A percentile compares a stretch with the other conserved stretches of the same genome.
phyloP scores from a whole-genome alignment of 768 basidiomycete species.

The Hygrophorus pudorinus region DNA sequence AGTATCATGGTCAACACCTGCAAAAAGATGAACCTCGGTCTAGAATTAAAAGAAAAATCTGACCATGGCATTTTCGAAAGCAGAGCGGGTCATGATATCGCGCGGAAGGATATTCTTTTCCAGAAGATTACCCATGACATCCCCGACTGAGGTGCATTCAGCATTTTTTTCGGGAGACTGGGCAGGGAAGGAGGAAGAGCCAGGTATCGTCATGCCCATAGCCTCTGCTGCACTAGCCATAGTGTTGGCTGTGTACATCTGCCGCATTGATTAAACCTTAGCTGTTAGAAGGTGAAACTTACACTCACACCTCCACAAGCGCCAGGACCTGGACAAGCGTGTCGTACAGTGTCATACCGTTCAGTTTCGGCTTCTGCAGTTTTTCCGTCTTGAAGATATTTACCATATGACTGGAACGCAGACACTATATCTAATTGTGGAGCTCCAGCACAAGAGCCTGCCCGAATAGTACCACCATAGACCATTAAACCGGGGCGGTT shows the following conservation, averaged over 20 bases:
- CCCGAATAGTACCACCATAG: conserved; percentile 90
- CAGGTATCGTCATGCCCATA: conserved; percentile 91
- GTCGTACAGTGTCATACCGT: conserved; percentile 79
- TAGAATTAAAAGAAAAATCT: conserved; percentile 7
- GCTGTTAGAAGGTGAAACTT: background rate
- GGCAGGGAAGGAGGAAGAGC: conserved; percentile 95
- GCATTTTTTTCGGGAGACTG: conserved; percentile 80
- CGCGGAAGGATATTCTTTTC: conserved; percentile 88
- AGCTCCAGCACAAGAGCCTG: conserved; percentile 82
- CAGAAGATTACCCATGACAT: conserved; percentile 77
- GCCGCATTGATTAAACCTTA: conserved; percentile 1
- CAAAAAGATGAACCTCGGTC: background rate
- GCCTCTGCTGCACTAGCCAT: conserved; percentile 96
- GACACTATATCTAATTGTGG: conserved; percentile 93
- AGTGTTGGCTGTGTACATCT: conserved; percentile 99
- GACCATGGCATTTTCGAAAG: conserved; percentile 98
- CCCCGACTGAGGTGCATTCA: conserved; percentile 76
- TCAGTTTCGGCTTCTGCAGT: conserved; percentile 74
- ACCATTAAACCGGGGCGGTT: conserved; percentile 98
- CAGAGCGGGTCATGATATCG: conserved; percentile 93
- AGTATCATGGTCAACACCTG: conserved; percentile 95
- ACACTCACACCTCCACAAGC: conserved; percentile 90
- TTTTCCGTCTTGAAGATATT: conserved; percentile 85
- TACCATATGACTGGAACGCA: conserved; percentile 96
- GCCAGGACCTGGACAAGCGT: conserved; percentile 96